phyloP scores from a whole-genome alignment of 108 stramenopile species.

The Cyclotella atomus region DNA sequence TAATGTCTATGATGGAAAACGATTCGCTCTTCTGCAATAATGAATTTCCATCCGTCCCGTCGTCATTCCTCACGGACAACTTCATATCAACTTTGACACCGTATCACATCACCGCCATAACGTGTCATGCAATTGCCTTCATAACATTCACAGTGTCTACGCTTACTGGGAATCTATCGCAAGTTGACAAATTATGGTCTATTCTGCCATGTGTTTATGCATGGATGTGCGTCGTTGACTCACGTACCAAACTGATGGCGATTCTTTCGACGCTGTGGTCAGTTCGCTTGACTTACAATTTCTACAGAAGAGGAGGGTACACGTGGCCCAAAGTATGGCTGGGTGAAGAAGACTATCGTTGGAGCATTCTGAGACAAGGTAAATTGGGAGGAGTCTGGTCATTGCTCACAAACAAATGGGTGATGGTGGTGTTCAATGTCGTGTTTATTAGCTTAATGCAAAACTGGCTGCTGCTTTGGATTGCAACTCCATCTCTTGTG shows the following conservation, averaged over 20 bases:
- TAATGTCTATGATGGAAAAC: too few relatives aligned
- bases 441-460: slow-evolving; percentile 73
- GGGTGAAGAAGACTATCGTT: slow-evolving; percentile 86
- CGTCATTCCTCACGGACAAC: too few relatives aligned
- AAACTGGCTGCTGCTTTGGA: slow-evolving; percentile 66
- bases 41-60: neutral
- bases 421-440: slow-evolving; percentile 72
- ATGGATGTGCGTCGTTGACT: slow-evolving; percentile 63
- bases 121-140: slow-evolving; percentile 24
- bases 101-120: slow-evolving; percentile 26
- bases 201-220: slow-evolving; percentile 72
- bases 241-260: slow-evolving; percentile 65
- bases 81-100: slow-evolving; percentile 6
- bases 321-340: slow-evolving; percentile 55
- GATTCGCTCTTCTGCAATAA: neutral
- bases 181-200: slow-evolving; percentile 81
- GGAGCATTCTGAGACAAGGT: slow-evolving; percentile 60
- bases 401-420: slow-evolving; percentile 46
- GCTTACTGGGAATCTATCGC: slow-evolving; percentile 58
- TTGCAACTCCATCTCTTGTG: slow-evolving; percentile 66
- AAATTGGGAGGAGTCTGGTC: slow-evolving; percentile 39
- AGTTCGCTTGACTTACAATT: slow-evolving; percentile 73
- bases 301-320: slow-evolving; percentile 79
- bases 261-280: slow-evolving; percentile 73
- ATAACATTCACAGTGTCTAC: slow-evolving; percentile 53